Percentiles rank a stretch among this genome's conserved stretches.
These are phyloP conservation scores for Teratosphaeria nubilosa DNA, from an alignment of 2,329 filamentous ascomycete genomes.

Conservation along the genomic window DNA sequence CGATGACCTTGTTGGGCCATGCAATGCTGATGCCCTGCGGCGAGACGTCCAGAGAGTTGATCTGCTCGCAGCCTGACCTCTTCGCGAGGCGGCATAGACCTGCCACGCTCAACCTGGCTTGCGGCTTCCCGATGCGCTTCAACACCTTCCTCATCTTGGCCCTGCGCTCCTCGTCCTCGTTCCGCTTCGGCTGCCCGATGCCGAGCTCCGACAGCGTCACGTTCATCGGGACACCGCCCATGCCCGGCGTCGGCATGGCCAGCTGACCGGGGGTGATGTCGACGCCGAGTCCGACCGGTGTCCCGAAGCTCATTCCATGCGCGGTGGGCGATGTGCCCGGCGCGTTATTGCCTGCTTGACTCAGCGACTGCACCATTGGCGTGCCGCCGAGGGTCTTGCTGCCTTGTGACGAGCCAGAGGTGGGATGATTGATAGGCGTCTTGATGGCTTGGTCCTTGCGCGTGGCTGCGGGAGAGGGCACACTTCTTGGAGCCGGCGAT, in stretches of 20 bases:
- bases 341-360: conserved; percentile 15
- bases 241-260: conserved; percentile 21
- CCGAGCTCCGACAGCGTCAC: conserved; percentile 33
- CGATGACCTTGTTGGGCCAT: conserved; percentile 22
- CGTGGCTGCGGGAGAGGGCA: conserved; percentile 18
- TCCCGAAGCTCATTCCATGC: conserved; percentile 19
- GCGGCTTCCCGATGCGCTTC: conserved; percentile 56
- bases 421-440: conserved; percentile 27
- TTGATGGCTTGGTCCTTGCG: conserved; percentile 26
- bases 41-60: background rate
- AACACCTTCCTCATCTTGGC: conserved; percentile 51
- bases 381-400: conserved; percentile 22
- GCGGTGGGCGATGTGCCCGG: conserved; percentile 15
- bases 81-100: conserved; percentile 63
- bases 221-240: conserved; percentile 32
- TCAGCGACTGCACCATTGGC: conserved; percentile 24
- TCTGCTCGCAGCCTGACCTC: conserved; percentile 1
- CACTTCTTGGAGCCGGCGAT: conserved; percentile 28
- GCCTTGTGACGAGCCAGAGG: conserved; percentile 17
- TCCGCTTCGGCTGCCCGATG: conserved; percentile 28
- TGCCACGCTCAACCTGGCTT: conserved; percentile 61
- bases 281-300: conserved; percentile 20
- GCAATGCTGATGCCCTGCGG: conserved; percentile 18
- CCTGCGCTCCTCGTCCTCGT: conserved; percentile 44
- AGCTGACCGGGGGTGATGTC: conserved; percentile 32